A percentile compares a stretch with the other conserved stretches of the same genome.
Evolutionary conservation across 2,329 filamentous ascomycete genomes (phyloP).

Genomic region (Talaromyces pinophilus): DNA sequence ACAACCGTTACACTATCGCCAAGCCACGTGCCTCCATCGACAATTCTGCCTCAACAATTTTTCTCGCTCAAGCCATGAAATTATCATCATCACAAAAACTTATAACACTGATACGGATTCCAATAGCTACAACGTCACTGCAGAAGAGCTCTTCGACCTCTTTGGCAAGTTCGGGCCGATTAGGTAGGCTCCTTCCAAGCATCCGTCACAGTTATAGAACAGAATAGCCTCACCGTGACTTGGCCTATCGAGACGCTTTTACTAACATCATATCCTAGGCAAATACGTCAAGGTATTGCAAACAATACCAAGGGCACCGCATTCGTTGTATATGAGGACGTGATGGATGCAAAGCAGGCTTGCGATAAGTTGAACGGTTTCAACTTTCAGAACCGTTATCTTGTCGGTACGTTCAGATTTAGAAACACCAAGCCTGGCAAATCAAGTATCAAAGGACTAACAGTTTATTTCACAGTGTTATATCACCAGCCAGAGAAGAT

Average conservation of each 20-base stretch:
- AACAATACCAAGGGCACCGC: slow-evolving; percentile 97
- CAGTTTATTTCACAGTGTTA: slow-evolving; percentile 51
- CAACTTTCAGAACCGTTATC: slow-evolving; percentile 99
- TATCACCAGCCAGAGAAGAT: slow-evolving; percentile 79
- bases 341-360: slow-evolving; percentile 96
- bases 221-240: neutral
- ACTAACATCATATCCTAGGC: slow-evolving; percentile 56
- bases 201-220: neutral
- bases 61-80: neutral
- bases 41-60: slow-evolving; percentile 1
- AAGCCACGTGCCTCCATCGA: neutral
- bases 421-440: neutral
- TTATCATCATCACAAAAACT: neutral
- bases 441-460: neutral
- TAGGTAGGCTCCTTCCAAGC: slow-evolving; percentile 63
- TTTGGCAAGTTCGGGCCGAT: slow-evolving; percentile 97
- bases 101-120: neutral
- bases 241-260: neutral
- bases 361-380: slow-evolving; percentile 99
- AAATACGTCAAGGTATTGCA: slow-evolving; percentile 97
- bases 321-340: slow-evolving; percentile 99
- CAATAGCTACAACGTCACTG: slow-evolving; percentile 92
- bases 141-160: slow-evolving; percentile 96
- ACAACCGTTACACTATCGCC: neutral
- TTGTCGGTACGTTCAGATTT: slow-evolving; percentile 72